Base-by-base conservation (phyloP, 1,284 basidiomycete species). In the Agroathelia rolfsii region DNA sequence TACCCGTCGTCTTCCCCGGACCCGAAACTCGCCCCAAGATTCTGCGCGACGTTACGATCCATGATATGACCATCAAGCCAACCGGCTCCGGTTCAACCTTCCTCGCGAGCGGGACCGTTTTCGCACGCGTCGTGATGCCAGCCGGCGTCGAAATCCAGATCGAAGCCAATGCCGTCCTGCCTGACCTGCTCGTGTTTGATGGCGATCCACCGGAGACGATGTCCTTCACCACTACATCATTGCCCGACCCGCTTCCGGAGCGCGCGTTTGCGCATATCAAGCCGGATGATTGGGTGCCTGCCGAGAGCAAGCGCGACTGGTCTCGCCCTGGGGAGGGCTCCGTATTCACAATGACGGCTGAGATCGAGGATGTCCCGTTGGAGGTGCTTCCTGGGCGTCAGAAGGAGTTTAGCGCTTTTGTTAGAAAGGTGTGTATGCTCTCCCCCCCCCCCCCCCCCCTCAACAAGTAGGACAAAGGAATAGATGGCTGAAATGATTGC, bases 151-250 rank as follows among this genome's bases (percentile, higher is more conserved):
- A 78, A 35, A 58, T 83, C 13, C 59, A 59, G 10, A 50, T 85
- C 26, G 59, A 75, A 32, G 76, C 83, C 10, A 65, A 58, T 9
- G 66, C 58, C 28, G 68, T 84, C 15, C 62, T 81, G 38, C 81
- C 82, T 0, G 82, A 86, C 46, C 73, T 80, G 14, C 53, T 86
- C 3, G 64, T 86, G 2, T 85, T 73, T 39, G 82, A 86, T 42
- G 82, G 83, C 2, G 68, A 72, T 13, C 64, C 72, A 0, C 68
- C 72, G 3, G 51, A 58, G n/a, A n/a, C n/a, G n/a, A n/a, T n/a
- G n/a, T n/a, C n/a, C n/a, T n/a, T n/a, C n/a, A n/a, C n/a, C n/a
- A n/a, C n/a, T n/a, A n/a, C 57, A 10, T 66, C 64, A 1, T 58
- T 76, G 2, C 72, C 78, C 0, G 60, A 69, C 39, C 80, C 82